These are phyloP conservation scores for Artemisia tridentata DNA, from an alignment of 129 eudicot species.

Conservation along the genomic window DNA sequence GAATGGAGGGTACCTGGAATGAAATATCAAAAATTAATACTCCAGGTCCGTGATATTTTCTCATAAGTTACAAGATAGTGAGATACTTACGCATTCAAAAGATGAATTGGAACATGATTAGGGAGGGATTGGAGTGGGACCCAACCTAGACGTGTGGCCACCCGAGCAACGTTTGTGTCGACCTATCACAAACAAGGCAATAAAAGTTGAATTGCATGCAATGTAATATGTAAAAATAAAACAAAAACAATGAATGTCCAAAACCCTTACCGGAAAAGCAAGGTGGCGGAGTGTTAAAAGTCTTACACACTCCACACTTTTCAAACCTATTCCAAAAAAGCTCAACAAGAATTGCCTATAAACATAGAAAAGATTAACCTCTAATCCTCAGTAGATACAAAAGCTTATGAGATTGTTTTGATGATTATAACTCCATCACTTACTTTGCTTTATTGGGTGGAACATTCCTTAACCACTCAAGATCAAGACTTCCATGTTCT, in stretches of 20 bases:
- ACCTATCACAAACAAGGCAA: slow-evolving; percentile 43
- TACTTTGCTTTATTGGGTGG: slow-evolving; percentile 79
- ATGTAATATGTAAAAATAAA: not conserved
- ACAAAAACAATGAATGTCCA: not conserved
- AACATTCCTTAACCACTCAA: slow-evolving; percentile 84
- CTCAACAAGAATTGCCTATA: slow-evolving; percentile 72
- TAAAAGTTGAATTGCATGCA: slow-evolving; percentile 1
- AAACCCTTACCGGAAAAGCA: slow-evolving; percentile 84
- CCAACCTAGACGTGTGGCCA: slow-evolving; percentile 87
- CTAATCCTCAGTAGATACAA: not conserved
- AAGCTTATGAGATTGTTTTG: slow-evolving; percentile 1
- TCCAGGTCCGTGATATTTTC: not conserved
- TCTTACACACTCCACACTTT: slow-evolving; percentile 81
- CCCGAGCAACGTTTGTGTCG: slow-evolving; percentile 74
- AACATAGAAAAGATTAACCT: slow-evolving; percentile 4
- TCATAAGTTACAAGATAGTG: not conserved
- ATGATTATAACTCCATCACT: slow-evolving; percentile 20
- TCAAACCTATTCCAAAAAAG: slow-evolving; percentile 68
- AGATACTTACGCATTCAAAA: slow-evolving; percentile 52
- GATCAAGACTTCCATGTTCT: slow-evolving; percentile 68
- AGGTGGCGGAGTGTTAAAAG: slow-evolving; percentile 69
- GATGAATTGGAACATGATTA: slow-evolving; percentile 49
- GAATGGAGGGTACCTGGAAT: slow-evolving; percentile 63
- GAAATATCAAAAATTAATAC: not conserved
- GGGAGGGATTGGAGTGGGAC: slow-evolving; percentile 85